phyloP scores from a whole-genome alignment of 345 rosid genomes.

The Syzygium grande region DNA sequence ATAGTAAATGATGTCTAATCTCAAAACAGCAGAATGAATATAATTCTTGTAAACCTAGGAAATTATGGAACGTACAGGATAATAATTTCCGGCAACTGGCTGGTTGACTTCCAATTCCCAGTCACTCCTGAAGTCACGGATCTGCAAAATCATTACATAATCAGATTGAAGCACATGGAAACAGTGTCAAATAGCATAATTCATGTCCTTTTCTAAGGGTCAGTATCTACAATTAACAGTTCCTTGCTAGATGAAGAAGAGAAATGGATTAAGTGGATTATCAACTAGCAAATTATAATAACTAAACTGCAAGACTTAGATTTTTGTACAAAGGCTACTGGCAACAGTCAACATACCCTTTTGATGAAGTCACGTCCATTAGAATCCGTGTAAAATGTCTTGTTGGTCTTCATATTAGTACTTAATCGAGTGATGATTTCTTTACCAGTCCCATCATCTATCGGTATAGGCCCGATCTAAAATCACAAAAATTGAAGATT shows the following conservation, averaged over 20 bases:
- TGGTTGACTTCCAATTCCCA: constrained; percentile 84
- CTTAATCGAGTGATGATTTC: constrained; percentile 68
- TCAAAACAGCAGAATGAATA: not conserved
- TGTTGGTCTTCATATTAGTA: constrained; percentile 67
- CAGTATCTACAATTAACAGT: not conserved
- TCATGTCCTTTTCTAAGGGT: not conserved
- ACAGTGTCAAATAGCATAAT: not conserved
- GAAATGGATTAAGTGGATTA: not conserved
- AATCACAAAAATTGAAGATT: not conserved
- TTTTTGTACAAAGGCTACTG: not conserved
- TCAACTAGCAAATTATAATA: not conserved
- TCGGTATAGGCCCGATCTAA: constrained; percentile 91
- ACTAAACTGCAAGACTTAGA: not conserved
- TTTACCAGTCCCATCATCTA: constrained; percentile 82
- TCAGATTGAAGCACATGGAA: constrained; percentile 3
- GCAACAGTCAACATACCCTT: constrained; percentile 43
- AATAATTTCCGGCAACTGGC: constrained; percentile 90
- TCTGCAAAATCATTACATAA: constrained; percentile 29
- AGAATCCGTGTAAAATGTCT: constrained; percentile 84
- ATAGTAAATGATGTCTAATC: not conserved
- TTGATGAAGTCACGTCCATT: constrained; percentile 91
- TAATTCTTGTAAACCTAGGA: not conserved
- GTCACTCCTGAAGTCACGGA: constrained; percentile 76
- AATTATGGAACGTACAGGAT: constrained; percentile 51
- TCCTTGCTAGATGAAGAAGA: not conserved